Evolutionary conservation across 1,284 basidiomycete genomes (phyloP), one percentile per base, ranked within the genome.

Genomic region (Puccinia polysora): DNA sequence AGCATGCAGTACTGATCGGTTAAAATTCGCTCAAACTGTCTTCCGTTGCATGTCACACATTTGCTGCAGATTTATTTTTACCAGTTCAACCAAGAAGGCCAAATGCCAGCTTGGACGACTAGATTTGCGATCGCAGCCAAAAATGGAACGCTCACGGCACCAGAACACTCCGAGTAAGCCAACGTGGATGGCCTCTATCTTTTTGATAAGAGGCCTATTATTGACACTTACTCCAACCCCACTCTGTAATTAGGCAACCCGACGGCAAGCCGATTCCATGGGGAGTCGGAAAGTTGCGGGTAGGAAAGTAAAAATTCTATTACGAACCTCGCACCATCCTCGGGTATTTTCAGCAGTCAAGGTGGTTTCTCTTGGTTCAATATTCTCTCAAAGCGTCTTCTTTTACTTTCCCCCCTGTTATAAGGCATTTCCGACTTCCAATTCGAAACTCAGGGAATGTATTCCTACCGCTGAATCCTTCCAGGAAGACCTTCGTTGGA

Each of bases 111-210:
- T 23, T 92, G 90, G 89, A 90, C 90, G 0, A 86, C 85, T 7
- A 87, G 90, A 45, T 93, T 91, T 83, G 83, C 87, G 50, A 89
- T 92, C 77, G 86, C 87, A 0, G 83, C 83, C 47, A 65, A 83
- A 1, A 76, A 79, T 45, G 87, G 86, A 3, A 75, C 79, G 5
- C 81, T 83, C 36, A 83, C 82, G 0, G 74, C 84, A 15, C 83
- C 88, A 0, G 34, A 49, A 14, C 34, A 55, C 28, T 40, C 28
- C 4, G 53, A 14, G 50, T 34, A 40, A 65, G 36, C 20, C 32
- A 0, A 53, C 1, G 2, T n/a, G 8, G 1, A 53, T 10, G 8
- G 8, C 32, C 47, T 23, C 47, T n/a, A 53, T 52, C 20, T 12
- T 53, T 23, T 23, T 23, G 25, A 53, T 52, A 7, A n/a, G 18